Percentiles rank a stretch among this genome's conserved stretches.
Conservation (phyloP, 2,329 filamentous ascomycete genomes). For the Macrophomina pseudophaseolina region DNA sequence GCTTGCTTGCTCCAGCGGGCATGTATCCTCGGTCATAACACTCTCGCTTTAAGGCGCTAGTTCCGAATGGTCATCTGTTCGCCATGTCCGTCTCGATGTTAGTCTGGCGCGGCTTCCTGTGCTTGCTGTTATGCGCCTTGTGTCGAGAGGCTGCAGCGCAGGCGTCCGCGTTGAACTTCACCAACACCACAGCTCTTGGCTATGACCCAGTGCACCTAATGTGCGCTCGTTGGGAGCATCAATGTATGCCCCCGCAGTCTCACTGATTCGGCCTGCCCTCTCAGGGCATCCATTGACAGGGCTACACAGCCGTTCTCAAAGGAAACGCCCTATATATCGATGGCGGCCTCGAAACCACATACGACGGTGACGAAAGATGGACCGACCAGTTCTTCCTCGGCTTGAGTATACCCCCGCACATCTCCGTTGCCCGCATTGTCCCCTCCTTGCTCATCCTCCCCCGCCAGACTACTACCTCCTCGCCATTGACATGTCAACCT, state of each 20-base stretch:
- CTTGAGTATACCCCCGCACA: neutral
- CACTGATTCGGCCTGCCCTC: neutral
- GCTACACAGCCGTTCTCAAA: conserved; percentile 14
- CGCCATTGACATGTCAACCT: conserved; percentile 14
- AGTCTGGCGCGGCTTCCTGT: neutral
- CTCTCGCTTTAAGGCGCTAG: neutral
- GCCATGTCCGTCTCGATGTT: neutral
- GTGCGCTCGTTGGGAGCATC: conserved; percentile 17
- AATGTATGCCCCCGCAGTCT: neutral
- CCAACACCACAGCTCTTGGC: neutral
- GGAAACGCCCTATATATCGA: conserved; percentile 26
- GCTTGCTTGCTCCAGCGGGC: neutral
- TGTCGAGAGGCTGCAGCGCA: neutral
- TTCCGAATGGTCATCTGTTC: neutral
- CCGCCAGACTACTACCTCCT: conserved; percentile 19
- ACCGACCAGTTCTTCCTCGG: conserved; percentile 4
- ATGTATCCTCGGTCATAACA: neutral
- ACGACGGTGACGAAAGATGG: conserved; percentile 1
- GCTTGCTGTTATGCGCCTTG: neutral
- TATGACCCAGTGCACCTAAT: conserved; percentile 7
- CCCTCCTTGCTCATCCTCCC: too few relatives aligned
- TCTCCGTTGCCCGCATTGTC: too few relatives aligned
- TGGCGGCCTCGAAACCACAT: conserved; percentile 27
- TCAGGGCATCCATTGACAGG: neutral
- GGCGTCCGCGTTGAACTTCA: neutral